Evolutionary conservation across 345 rosid genomes (phyloP), one percentile per base, ranked within the genome.

Genomic region (Arabidopsis suecica): DNA sequence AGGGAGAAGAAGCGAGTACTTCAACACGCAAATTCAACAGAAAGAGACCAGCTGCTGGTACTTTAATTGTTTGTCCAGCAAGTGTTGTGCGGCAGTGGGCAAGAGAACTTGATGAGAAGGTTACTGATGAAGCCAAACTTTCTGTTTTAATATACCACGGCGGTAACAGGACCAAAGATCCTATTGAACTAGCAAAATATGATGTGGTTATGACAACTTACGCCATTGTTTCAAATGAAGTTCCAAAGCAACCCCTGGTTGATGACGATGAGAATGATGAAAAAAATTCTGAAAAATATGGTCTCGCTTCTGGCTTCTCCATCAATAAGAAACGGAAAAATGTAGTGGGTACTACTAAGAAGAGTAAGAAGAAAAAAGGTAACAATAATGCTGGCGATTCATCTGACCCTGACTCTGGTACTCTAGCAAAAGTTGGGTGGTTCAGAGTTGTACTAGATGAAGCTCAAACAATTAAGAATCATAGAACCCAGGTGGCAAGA

Each of bases 401-500:
- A 37, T 64, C 84, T 78, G 97, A 90, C 61, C 74, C 71, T 82
- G 88, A 82, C 37, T 78, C 72, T 61, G 97, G 97, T 77, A 68
- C 97, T 18, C 88, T 92, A 77, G 96, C 97, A 57, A 88, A 78
- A 81, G 96, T 92, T 49, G 80, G 79, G 67, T 95, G 97, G 97
- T 77, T 75, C 66, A 83, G 98, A 85, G 91, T 94, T 74, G 83
- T 95, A 63, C 85, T 92, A 56, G 97, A 95, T 87, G 99, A 95
- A 82, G 99, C 99, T 73, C 99, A 95, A 81, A 92, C 97, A n/a
- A 94, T 94, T 70, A 94, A 95, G 78, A 95, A 94, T 81, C 97
- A 94, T 72, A 82, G 97, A 70, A 94, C 98, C 20, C 98, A 89
- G 85, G 98, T 91, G 58, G 95, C 98, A 72, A 87, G 97, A 83